Conservation (phyloP, 148 eudicot species). For the Heliamphora exappendiculata region DNA sequence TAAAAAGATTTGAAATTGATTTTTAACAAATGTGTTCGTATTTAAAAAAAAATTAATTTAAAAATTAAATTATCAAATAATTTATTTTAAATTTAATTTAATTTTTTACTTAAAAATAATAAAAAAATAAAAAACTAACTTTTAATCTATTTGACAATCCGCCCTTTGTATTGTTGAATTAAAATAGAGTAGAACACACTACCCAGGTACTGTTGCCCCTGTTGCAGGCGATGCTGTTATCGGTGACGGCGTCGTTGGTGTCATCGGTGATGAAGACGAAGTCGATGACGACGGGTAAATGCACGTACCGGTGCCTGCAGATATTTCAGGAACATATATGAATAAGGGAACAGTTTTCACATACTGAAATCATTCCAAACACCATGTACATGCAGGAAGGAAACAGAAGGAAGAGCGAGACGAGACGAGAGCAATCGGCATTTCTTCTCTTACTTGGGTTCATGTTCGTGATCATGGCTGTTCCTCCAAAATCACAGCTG, state of each 20-base stretch:
- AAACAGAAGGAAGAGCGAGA: neutral
- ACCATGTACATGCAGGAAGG: no score
- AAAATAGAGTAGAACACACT: constrained; percentile 4
- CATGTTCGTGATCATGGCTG: constrained; percentile 46
- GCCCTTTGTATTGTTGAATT: no score
- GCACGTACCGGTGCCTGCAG: constrained; percentile 78
- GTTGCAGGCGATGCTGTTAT: constrained; percentile 30
- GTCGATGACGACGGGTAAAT: constrained; percentile 36
- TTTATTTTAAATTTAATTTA: no score
- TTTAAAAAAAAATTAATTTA: no score
- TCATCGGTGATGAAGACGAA: constrained; percentile 24
- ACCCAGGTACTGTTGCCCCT: constrained; percentile 39
- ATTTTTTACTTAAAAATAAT: no score
- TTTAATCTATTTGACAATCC: no score
- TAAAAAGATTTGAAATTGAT: no score
- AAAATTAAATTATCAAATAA: no score
- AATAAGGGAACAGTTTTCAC: neutral
- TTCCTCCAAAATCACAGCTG: constrained; percentile 89
- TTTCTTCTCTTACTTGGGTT: constrained; percentile 72
- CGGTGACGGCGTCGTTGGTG: constrained; percentile 19
- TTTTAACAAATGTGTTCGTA: no score
- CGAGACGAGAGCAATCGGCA: no score
- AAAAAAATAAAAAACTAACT: no score
- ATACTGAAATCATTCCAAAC: no score
- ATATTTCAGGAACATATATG: neutral